These are phyloP conservation scores for Leishmania major DNA, from an alignment of 208 protist species.

Conservation along the genomic window DNA sequence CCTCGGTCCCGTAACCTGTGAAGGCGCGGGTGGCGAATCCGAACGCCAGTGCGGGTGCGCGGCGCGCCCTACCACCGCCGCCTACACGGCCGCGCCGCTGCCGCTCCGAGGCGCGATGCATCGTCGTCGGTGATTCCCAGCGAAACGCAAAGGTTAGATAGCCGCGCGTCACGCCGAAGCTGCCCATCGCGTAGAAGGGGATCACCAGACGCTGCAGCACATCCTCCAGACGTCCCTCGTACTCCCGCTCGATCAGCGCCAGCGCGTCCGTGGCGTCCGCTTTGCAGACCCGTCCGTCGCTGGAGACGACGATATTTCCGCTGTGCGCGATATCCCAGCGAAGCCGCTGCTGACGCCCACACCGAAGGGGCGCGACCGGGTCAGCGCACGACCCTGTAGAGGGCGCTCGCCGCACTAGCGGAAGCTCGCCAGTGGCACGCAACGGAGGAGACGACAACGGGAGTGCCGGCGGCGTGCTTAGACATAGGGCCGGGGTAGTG, in stretches of 20 bases:
- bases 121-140: slow-evolving; percentile 7
- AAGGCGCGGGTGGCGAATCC: slow-evolving; percentile 31
- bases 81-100: background rate
- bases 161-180: slow-evolving; percentile 36
- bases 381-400: slow-evolving; percentile 1
- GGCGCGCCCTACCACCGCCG: slow-evolving; percentile 10
- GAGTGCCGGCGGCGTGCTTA: background rate
- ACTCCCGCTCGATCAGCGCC: slow-evolving; percentile 34
- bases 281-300: slow-evolving; percentile 44
- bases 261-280: slow-evolving; percentile 51
- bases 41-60: slow-evolving; percentile 31
- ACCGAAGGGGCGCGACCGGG: background rate
- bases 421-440: background rate
- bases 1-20: slow-evolving; percentile 29
- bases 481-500: slow-evolving; percentile 2
- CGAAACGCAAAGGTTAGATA: slow-evolving; percentile 39
- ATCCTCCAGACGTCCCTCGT: slow-evolving; percentile 10
- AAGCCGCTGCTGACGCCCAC: slow-evolving; percentile 16
- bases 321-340: slow-evolving; percentile 56
- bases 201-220: slow-evolving; percentile 35
- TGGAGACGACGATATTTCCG: slow-evolving; percentile 65
- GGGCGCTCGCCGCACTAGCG: slow-evolving; percentile 12
- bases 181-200: slow-evolving; percentile 62
- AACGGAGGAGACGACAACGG: background rate
- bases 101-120: background rate